Evolutionary conservation across 2,329 filamentous ascomycete species (phyloP), one percentile per base, ranked within the genome.

Genomic region (Hypoxylon sp.): DNA sequence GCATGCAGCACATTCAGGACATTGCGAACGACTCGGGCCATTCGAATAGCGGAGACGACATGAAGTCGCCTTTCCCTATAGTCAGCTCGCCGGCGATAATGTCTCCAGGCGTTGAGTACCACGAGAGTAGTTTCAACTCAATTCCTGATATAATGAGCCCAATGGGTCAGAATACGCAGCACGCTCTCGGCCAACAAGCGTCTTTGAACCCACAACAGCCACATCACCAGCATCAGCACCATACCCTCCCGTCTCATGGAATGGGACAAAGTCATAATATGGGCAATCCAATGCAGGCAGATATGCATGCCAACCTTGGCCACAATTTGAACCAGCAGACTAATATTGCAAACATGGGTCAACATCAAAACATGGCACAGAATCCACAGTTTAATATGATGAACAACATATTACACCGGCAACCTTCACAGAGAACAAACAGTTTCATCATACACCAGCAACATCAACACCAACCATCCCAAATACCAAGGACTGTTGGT

Each of bases 61-160:
- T 88, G 74, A 81, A 81, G 67, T 83, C 82, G 0, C 85, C 86
- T 0, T 89, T 86, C 71, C 70, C 76, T 2, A 76, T 78, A 68
- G 82, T 82, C 17, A 84, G 83, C 64, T 88, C 87, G 1, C 86
- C 87, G 0, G 74, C 80, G 11, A 83, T 88, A 27, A 83, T 89
- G 80, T 88, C 87, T 2, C 85, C 86, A 3, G 69, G 69, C 0
- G 79, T 85, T 62, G 87, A 89, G 3, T 86, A 86, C 67, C 82
- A 85, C 59, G 77, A 86, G 57, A 77, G 78, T 40, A 82, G 84
- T 2, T 89, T 84, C 56, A 81, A 79, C 20, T 78, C 84, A 8
- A 85, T 89, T 69, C 78, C 84, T 1, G 86, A 89, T 6, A 85
- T 89, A 42, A 85, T 88, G 81, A 86, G 81, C 37, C 83, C 84